Conservation (phyloP, 208 protist species). For the Naegleria fowleri region DNA sequence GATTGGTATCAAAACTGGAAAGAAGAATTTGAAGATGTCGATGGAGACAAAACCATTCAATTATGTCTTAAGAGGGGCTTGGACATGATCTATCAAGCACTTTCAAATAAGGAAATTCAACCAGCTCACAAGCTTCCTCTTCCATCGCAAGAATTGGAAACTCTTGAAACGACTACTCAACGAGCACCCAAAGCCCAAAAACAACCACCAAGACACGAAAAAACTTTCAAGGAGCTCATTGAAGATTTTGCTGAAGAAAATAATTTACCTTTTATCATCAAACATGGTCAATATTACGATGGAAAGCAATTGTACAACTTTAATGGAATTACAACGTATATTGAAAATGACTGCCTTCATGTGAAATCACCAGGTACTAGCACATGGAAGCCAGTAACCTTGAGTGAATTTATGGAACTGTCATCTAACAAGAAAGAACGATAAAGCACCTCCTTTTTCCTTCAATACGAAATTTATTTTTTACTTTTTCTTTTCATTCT, state of each 20-base stretch:
- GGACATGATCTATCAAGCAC: constrained; percentile 20
- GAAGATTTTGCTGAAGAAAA: not conserved
- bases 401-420: not conserved
- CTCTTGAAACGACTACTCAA: not conserved
- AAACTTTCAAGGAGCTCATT: constrained; percentile 12
- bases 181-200: not conserved
- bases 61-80: not conserved
- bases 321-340: not conserved
- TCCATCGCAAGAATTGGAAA: not conserved
- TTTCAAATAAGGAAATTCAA: not conserved
- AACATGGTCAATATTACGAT: not conserved
- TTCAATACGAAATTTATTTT: no score
- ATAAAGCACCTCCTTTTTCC: no score
- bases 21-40: not conserved
- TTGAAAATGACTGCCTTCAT: constrained; percentile 22
- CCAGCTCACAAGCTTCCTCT: not conserved
- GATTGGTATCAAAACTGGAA: constrained; percentile 19
- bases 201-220: not conserved
- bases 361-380: not conserved
- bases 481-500: no score
- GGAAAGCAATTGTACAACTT: constrained; percentile 27
- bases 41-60: not conserved
- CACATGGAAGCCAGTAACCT: not conserved
- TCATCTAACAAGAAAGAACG: no score
- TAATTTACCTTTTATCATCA: not conserved